These are phyloP conservation scores for Thraustochytrium striatum DNA, from an alignment of 352 stramenopile species.

Conservation along the genomic window DNA sequence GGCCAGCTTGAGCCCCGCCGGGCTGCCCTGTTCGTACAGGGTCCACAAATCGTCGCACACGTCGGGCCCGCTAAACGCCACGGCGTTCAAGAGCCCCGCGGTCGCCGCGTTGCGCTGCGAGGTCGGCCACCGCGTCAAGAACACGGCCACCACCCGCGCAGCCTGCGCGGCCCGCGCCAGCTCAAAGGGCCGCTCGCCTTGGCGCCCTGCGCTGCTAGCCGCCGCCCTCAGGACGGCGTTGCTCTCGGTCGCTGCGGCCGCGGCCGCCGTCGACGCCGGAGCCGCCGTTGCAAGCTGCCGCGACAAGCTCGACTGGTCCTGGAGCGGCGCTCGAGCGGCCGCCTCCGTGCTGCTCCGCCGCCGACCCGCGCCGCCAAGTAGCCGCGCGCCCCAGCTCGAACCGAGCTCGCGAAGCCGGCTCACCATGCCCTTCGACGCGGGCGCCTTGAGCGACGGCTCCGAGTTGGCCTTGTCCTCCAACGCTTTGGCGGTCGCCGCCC, in stretches of 20 bases:
- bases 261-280: not conserved
- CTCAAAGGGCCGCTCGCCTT: not conserved
- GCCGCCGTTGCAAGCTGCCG: not conserved
- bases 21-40: not conserved
- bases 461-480: constrained; percentile 4
- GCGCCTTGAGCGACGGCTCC: constrained; percentile 18
- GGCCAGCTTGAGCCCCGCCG: not conserved
- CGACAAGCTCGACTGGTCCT: not conserved
- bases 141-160: not conserved
- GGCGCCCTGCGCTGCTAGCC: not conserved
- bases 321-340: not conserved
- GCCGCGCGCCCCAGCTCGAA: not conserved
- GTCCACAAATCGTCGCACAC: not conserved
- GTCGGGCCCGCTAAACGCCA: not conserved
- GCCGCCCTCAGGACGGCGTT: not conserved
- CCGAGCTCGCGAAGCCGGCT: constrained; percentile 14
- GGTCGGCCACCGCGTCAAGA: constrained; percentile 12
- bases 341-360: not conserved
- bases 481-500: not conserved
- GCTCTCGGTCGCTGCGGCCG: not conserved
- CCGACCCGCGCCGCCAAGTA: not conserved
- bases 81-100: not conserved
- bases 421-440: not conserved
- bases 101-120: not conserved
- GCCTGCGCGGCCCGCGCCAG: not conserved